Base-by-base conservation (phyloP, 441 rosid species). In the Brassica hybrid region DNA sequence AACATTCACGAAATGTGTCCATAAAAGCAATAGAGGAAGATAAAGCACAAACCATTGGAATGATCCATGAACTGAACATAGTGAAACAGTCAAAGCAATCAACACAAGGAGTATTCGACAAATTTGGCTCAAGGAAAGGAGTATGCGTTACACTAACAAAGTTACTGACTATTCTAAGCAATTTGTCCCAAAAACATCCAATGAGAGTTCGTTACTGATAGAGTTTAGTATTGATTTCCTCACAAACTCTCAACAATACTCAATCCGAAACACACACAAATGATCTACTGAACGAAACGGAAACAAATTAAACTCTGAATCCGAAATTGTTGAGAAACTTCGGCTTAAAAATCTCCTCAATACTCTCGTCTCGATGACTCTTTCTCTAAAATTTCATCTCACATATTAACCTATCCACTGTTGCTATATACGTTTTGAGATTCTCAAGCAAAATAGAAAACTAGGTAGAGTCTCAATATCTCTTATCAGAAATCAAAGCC, bases 61-160 rank as follows among this genome's bases (percentile, higher is more conserved):
- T 16, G 23, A 17, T 54, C 23, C 11, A 54, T 16, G 3, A 54
- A 54, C 23, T 54, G 14, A 62, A 54, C 50, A 63, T 23, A 36
- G 2, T 38, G 73, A 56, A 73, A 73, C 48, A 74, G 41, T 21
- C 19, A 76, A 32, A 71, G 27, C 62, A 50, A 18, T 58, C 43
- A 69, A 54, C 41, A 23, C 59, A 56, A 16, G 7, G 25, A 50
- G 14, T 2, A 19, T 63, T 25, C 25, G 3, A 62, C 17, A 60
- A 67, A 50, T 38, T 19, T 48, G 14, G 64, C 63, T 19, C 41
- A 57, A 59, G 17, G 36, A 59, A 6, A 4, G 64, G 64, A 54
- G 13, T 13, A 7, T 9, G 38, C 1, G 30, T n/a, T 17, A 18
- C 56, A 73, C n/a, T 2, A 12, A 13, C 56, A 34, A 36, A 27